These are phyloP conservation scores for Metroxylon sagu DNA, from an alignment of 176 grass and related monocot genomes.

Conservation along the genomic window DNA sequence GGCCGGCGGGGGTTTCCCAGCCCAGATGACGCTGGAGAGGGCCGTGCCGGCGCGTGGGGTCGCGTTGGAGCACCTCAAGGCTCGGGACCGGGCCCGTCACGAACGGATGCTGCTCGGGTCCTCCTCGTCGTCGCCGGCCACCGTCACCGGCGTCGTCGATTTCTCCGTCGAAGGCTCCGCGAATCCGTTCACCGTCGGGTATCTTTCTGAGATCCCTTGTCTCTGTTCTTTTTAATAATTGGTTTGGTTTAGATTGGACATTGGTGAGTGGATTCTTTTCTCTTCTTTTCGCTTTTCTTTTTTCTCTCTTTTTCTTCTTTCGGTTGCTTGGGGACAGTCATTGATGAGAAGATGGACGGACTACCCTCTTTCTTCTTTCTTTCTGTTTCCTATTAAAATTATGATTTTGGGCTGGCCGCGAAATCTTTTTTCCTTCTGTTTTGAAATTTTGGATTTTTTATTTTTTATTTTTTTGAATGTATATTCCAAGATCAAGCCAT, in stretches of 20 bases:
- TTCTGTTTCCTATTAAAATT: neutral
- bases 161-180: slow-evolving; percentile 87
- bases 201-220: slow-evolving; percentile 1
- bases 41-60: slow-evolving; percentile 52
- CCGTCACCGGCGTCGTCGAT: slow-evolving; percentile 60
- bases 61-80: slow-evolving; percentile 48
- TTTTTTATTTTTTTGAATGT: slow-evolving; percentile 13
- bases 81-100: slow-evolving; percentile 58
- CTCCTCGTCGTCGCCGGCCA: slow-evolving; percentile 2
- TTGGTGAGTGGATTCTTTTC: no score
- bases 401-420: neutral
- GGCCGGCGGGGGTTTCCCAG: slow-evolving; percentile 22
- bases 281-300: no score
- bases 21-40: slow-evolving; percentile 55
- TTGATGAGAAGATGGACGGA: no score
- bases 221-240: no score
- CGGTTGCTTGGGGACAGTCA: no score
- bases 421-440: neutral
- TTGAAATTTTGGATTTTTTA: neutral
- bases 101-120: slow-evolving; percentile 28
- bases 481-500: no score
- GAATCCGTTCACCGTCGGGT: slow-evolving; percentile 91
- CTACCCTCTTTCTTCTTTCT: neutral
- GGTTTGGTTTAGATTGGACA: no score
- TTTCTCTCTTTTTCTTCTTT: no score